Base-by-base conservation (phyloP, 805 yeast species). In the Teunomyces barrocoloradensis region DNA sequence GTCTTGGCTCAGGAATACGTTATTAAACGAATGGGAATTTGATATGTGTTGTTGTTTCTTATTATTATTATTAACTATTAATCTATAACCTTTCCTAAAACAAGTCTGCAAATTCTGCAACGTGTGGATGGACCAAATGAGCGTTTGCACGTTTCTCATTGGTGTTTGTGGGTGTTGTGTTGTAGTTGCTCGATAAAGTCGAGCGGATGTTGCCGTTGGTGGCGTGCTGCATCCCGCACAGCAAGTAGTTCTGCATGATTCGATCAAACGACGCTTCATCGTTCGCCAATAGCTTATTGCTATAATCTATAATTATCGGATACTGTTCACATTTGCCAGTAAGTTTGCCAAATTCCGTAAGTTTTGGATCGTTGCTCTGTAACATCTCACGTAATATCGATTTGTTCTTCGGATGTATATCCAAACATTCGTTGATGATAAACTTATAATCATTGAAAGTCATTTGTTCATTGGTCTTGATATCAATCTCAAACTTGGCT, bases 1-100 rank as follows among this genome's bases (percentile, higher is more conserved):
- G 85, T 88, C 1, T 71, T 89, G 29, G 96, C 97, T 1, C 98
- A 94, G 65, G 81, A 84, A 59, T 94, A 94, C 64, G 95, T 94
- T 40, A 82, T 91, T 41, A 84, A 83, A 64, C 79, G 99, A 66
- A 94, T 94, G 96, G 94, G 91, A 0, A 71, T 76, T 37, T 79
- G 61, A 48, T 17, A 12, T 6, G 20, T 18, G 20, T 18, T 25
- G 27, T 25, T 23, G 10, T 23, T 23, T 2, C 9, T 23, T 6
- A 3, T 25, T 25, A 9, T 10, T 25, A 25, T 25, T 25, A 25
- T 25, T 25, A 41, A 41, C 18, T 29, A 41, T 29, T 17, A 27
- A 13, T 15, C 23, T 35, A 43, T 34, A 35, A 34, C 43, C 30
- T 15, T 36, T 21, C 43, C 41, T 46, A 71, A 54, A 66, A 72